Evolutionary conservation across 495 filamentous ascomycete genomes (phyloP), one percentile per base, ranked within the genome.

Genomic region (Alectoria sarmentosa): DNA sequence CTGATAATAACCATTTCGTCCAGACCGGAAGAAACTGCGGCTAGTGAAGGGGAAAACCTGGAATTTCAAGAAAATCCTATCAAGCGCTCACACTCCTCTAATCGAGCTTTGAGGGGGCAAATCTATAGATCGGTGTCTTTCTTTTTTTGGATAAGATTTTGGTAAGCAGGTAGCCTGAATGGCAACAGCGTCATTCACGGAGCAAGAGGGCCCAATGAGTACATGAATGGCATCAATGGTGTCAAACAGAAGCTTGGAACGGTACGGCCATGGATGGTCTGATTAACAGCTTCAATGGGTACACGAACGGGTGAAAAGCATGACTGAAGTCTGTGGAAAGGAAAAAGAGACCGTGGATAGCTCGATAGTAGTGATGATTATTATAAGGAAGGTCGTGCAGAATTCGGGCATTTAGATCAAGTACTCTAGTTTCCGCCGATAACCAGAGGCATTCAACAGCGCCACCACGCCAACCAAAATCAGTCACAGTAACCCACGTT

Each of bases 101-200:
- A 52, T 28, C 14, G 9, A 46, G 32, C 57, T 38, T 54, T 14
- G n/a, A 46, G n/a, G 30, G 11, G 26, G 56, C 41, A 34, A 41
- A 46, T 42, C 9, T 1, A 13, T 42, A 0, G 32, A 52, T 67
- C 65, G 62, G 65, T 62, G 30, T 62, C 55, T 36, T 62, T 36
- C 26, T 30, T 67, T 36, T 26, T 21, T 42, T 58, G 46, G 58
- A 23, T 56, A 48, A 61, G 57, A 58, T 39, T 36, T 56, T 14
- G n/a, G 26, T 32, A 32, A 64, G 71, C 69, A 55, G 74, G 73
- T n/a, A 63, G 67, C 28, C 38, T 71, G 17, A 75, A 77, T 64
- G 74, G 69, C 10, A 67, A 65, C 10, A 64, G 69, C n/a, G 56
- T 32, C 5, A 68, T 70, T 23, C 58, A 72, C 6, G 70, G 68